These are phyloP conservation scores for Ehretia macrophylla DNA, from an alignment of 257 asterid species.

Conservation along the genomic window DNA sequence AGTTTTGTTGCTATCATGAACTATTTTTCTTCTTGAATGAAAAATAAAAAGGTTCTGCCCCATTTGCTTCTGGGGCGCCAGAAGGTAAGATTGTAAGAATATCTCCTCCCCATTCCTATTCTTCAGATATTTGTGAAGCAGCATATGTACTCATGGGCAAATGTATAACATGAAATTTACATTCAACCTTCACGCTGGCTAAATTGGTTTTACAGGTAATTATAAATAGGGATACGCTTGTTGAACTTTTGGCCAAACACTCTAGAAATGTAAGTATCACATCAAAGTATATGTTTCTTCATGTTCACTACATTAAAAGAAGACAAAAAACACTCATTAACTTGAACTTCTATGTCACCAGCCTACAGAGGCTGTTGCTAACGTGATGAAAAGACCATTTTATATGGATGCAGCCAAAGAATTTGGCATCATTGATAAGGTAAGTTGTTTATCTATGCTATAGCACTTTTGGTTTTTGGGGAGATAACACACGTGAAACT, in stretches of 20 bases:
- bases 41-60: no score
- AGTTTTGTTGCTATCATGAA: no score
- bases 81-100: no score
- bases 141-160: no score
- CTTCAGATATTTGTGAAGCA: no score
- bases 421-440: conserved; percentile 88
- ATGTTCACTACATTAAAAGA: conserved; percentile 9
- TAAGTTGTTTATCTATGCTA: conserved; percentile 21
- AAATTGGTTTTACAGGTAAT: conserved; percentile 49
- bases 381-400: conserved; percentile 60
- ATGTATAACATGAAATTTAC: no score
- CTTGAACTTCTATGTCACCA: conserved; percentile 24
- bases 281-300: neutral
- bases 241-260: conserved; percentile 75
- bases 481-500: no score
- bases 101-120: no score
- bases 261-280: conserved; percentile 75
- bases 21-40: no score
- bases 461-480: neutral
- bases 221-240: conserved; percentile 62
- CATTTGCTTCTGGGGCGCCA: no score
- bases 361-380: conserved; percentile 68
- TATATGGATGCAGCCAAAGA: conserved; percentile 89
- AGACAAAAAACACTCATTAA: conserved; percentile 7
- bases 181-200: conserved; percentile 1